Percentiles rank a stretch among this genome's conserved stretches.
phyloP scores from a whole-genome alignment of 2,329 filamentous ascomycete species.

The Plenodomus biglobosus region DNA sequence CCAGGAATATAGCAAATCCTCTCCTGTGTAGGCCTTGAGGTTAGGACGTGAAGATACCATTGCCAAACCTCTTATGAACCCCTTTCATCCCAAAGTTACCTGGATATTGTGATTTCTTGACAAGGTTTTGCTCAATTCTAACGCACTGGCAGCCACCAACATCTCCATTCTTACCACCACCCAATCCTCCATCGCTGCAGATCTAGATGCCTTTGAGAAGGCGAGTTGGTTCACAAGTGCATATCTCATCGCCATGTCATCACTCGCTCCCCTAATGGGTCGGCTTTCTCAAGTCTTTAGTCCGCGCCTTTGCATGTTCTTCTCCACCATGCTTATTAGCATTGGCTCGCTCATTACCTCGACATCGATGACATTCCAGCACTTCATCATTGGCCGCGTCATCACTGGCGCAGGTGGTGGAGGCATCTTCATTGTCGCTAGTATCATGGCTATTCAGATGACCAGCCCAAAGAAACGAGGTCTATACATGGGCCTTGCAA shows the following conservation, averaged over 20 bases:
- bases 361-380: slow-evolving; percentile 57
- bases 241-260: slow-evolving; percentile 61
- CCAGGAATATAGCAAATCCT: no score
- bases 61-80: background rate
- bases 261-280: slow-evolving; percentile 68
- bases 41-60: no score
- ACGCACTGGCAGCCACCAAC: slow-evolving; percentile 57
- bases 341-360: slow-evolving; percentile 67
- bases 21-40: no score
- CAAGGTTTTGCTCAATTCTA: slow-evolving; percentile 11
- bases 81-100: background rate
- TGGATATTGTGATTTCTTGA: background rate
- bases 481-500: slow-evolving; percentile 72
- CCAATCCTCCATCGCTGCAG: slow-evolving; percentile 73
- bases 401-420: slow-evolving; percentile 70
- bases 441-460: slow-evolving; percentile 77
- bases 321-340: slow-evolving; percentile 60
- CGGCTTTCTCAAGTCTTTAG: slow-evolving; percentile 75
- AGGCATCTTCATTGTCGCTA: slow-evolving; percentile 70
- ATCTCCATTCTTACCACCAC: slow-evolving; percentile 81
- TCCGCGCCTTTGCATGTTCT: slow-evolving; percentile 65
- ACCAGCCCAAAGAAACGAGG: slow-evolving; percentile 68
- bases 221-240: slow-evolving; percentile 80
- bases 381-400: slow-evolving; percentile 69
- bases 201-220: slow-evolving; percentile 71